These are phyloP conservation scores for Vaccinium macrocarpon DNA, from an alignment of 148 eudicot species.

Conservation along the genomic window DNA sequence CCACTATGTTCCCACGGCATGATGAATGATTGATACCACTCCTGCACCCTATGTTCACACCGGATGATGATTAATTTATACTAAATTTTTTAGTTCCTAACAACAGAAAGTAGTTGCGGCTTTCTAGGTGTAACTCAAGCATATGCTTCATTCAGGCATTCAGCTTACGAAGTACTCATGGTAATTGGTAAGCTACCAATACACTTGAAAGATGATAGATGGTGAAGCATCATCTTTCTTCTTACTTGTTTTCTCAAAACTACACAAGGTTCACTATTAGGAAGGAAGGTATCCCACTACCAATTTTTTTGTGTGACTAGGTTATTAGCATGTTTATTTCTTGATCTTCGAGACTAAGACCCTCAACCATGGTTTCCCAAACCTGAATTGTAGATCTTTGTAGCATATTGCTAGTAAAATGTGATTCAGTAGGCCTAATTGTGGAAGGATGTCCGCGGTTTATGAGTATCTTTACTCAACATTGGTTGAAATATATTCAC, in stretches of 20 bases:
- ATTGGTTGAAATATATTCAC: background rate
- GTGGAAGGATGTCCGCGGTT: background rate
- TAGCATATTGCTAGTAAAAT: background rate
- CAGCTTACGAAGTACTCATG: background rate
- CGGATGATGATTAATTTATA: background rate
- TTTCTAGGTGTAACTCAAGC: background rate
- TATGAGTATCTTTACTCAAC: background rate
- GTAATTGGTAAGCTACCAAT: background rate
- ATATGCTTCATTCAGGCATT: background rate
- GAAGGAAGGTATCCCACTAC: background rate
- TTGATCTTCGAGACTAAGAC: background rate
- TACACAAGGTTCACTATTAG: background rate
- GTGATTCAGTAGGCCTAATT: background rate
- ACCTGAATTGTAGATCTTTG: background rate
- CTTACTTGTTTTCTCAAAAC: background rate
- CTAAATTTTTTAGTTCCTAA: background rate
- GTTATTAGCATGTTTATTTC: background rate
- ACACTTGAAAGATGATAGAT: background rate
- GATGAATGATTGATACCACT: too few relatives aligned
- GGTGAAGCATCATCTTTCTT: background rate
- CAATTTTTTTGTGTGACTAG: background rate
- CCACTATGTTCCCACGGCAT: too few relatives aligned
- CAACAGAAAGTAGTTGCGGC: background rate
- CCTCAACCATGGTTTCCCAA: background rate
- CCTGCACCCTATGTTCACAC: background rate